Base-by-base conservation (phyloP, 108 stramenopile species). In the Fragilariopsis cylindrus region DNA sequence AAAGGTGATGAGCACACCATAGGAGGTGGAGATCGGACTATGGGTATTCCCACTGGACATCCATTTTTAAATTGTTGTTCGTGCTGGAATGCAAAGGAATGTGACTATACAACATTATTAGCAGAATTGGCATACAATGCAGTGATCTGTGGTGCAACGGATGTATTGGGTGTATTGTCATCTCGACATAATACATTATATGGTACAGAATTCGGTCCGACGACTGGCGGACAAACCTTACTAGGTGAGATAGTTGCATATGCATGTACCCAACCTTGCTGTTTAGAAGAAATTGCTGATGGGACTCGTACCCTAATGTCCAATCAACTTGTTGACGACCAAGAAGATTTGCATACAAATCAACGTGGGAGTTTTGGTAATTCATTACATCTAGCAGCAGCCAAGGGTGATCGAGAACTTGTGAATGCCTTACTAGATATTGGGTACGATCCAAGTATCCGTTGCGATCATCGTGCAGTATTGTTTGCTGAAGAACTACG, bases 71-170 rank as follows among this genome's bases (percentile, higher is more conserved):
- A 21, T 3, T 62, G 8, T 40, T 40, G 18, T 13, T 21, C 60
- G 60, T 62, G 60, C 60, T 62, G 60, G 60, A 5, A 62, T 12
- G 60, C 60, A n/a, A 62, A 21, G 60, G 60, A 62, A 62, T 62
- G 18, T 21, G 18, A 62, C 39, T 62, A 62, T 42, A 62, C 60
- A 41, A 62, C 60, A 42, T 42, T 62, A 12, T 42, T 62, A 5
- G 60, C 60, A 13, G 60, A 62, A 21, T 21, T 62, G 60, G 60
- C 60, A 4, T 62, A 62, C 60, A 62, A 62, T 12, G 60, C 60
- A 7, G 39, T 62, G 9, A 42, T 62, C 0, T 62, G 39, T 19
- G 60, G 60, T 62, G 60, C 60, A 4, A 39, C 13, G 2, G 60
- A 62, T 21, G 60, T 62, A 12, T 21, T 62, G 19, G 39, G 39